Evolutionary conservation across 2,329 filamentous ascomycete genomes (phyloP), one percentile per base, ranked within the genome.

Genomic region (Sporothrix humicola): DNA sequence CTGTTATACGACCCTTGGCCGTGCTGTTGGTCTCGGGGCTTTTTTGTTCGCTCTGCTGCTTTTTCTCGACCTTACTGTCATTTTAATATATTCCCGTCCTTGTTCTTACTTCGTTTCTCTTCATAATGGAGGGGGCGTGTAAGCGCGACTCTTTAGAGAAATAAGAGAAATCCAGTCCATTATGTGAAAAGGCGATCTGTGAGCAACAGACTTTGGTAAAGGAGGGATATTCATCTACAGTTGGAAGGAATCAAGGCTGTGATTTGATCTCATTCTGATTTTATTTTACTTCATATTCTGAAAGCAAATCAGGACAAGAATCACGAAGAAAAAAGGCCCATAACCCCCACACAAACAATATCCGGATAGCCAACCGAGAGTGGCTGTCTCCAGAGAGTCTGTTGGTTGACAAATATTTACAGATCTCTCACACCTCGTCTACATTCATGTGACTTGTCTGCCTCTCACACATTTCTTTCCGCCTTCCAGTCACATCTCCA

Each of bases 1-100:
- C 20, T 6, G n/a, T 52, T 59, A 50, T 66, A 42, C 20, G 42
- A 71, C 59, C 15, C 48, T 37, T 37, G 37, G 66, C 48, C 50
- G 20, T 63, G 20, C 69, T 61, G 69, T 61, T 70, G 68, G 69
- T 44, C 69, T 71, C 54, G 54, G 69, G 48, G 7, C 50, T 13
- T 44, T 23, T 44, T 37, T 37, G 23, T n/a, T 26, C 6, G n/a
- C 17, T 17, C 37, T 8, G 59, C n/a, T 31, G 10, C 31, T 5
- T 61, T 61, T 59, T 59, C 42, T 63, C 26, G 4, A 12, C 26
- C 37, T n/a, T 61, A 3, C 26, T 61, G 58, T 23, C 8, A 15
- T 3, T 44, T 63, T 46, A 63, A 46, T 42, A 44, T 63, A 46
- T 17, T n/a, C 12, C 13, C 23, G 9, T 1, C 8, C 37, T 23